Base-by-base conservation (phyloP, 805 yeast species). In the Schizosaccharomyces cryophilus region DNA sequence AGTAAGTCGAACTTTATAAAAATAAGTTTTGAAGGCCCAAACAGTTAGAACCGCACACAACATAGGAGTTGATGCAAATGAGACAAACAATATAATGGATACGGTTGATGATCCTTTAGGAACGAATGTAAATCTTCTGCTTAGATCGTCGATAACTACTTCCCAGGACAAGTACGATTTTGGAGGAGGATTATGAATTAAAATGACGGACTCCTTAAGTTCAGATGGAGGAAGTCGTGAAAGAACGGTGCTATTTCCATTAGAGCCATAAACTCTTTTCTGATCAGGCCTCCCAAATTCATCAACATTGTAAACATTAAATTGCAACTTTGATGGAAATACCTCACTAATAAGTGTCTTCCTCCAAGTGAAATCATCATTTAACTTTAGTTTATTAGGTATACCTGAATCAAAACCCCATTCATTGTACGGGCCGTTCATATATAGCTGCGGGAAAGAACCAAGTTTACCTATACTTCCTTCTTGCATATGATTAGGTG, bases 391-490 rank as follows among this genome's bases (percentile, higher is more conserved):
- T 19, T 35, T n/a, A 31, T 56, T 56, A 6, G 42, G 29, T 15
- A 56, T 40, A 56, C 60, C 60, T 19, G 60, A 29, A 31, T 56
- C 60, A 35, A 35, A 56, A 5, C 60, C 60, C 60, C 60, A 56
- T 56, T 56, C 45, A 35, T 56, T 56, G 17, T 35, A 56, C 3
- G 47, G 47, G 13, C 60, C 60, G 13, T 35, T 56, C 30, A 40
- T 21, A 35, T 21, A 56, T 7, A 56, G 21, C 7, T 56, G 42
- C 15, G 60, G 60, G 21, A 56, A 56, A 7, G 54, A 24, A 13
- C 51, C 35, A 21, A 24, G 42, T 7, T 42, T 19, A 45, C 30
- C 58, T n/a, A 59, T 24, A n/a, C 47, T 51, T 11, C 61, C 61
- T 19, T 56, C 47, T 19, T 56, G 60, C 30, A 56, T 56, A 26